Base-by-base conservation (phyloP, 345 rosid species). In the Schrenkiella parvula region DNA sequence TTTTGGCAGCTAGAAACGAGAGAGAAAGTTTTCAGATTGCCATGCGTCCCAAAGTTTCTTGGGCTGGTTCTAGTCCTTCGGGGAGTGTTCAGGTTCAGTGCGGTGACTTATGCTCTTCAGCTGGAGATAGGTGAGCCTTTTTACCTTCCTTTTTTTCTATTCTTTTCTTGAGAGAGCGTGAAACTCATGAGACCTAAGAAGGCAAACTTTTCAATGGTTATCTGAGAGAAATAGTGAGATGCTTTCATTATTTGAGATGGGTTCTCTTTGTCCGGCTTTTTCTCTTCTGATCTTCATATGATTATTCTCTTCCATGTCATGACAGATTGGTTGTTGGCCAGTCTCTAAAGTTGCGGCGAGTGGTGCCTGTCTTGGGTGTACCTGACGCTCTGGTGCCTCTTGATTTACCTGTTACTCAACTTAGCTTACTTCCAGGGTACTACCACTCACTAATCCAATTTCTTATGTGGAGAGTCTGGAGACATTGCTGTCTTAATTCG, bases 301-400 rank as follows among this genome's bases (percentile, higher is more conserved):
- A 37, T 66, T 43, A 56, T 64, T 64, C 60, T 68, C 78, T 66
- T 70, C 55, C 57, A 60, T 23, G 53, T 68, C 43, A 26, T 78
- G 47, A 51, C 91, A 93, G 98, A 74, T 76, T 93, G 83, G 70
- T 84, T 78, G 81, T 83, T 79, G 98, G 96, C 59, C 88, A 86
- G 78, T 89, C 97, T 8, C 48, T 93, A 59, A 86, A 73, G 17
- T 51, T 91, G 64, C 78, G 96, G 41, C 87, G 79, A 14, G 96
- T 89, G 76, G 89, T 91, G 53, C 86, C 96, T 11, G 75, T 93
- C 68, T 71, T 93, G 73, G 96, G 98, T 79, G 86, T 93, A 25
- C 98, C 97, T 42, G 98, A 93, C 84, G 98, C 98, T 82, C 90
- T 93, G 66, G 97, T 89, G 43, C 98, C 98, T 8, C 86, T 93